A percentile compares a stretch with the other conserved stretches of the same genome.
Evolutionary conservation across 2,329 filamentous ascomycete genomes (phyloP).

Genomic region (Talaromyces pinophilus): DNA sequence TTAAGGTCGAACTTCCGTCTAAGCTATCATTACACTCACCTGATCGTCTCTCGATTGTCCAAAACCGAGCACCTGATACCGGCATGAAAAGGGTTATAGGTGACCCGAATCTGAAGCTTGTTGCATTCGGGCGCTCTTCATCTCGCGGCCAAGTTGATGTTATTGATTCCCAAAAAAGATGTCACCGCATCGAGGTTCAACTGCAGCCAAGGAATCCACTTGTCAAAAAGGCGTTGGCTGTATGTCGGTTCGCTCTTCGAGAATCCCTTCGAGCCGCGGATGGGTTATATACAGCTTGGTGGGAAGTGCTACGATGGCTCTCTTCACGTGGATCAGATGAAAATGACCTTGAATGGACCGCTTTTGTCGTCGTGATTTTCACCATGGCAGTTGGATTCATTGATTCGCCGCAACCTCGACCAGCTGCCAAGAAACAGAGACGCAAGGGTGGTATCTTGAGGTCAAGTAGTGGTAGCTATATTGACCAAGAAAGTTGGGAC

Average conservation of each 20-base stretch:
- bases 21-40: constrained; percentile 62
- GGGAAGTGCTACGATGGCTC: constrained; percentile 72
- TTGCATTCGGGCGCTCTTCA: constrained; percentile 60
- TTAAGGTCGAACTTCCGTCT: constrained; percentile 64
- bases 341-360: constrained; percentile 67
- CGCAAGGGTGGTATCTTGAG: constrained; percentile 49
- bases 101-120: constrained; percentile 45
- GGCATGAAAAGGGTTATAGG: constrained; percentile 50
- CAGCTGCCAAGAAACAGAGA: constrained; percentile 39
- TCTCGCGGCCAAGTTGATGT: constrained; percentile 65
- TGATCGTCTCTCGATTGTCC: constrained; percentile 56
- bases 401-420: constrained; percentile 37
- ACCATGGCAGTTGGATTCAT: constrained; percentile 64
- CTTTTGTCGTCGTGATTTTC: constrained; percentile 64
- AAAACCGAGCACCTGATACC: constrained; percentile 56
- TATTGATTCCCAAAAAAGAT: constrained; percentile 60
- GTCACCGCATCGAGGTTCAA: constrained; percentile 68
- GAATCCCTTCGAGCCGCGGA: constrained; percentile 58
- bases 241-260: constrained; percentile 66
- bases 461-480: constrained; percentile 52
- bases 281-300: constrained; percentile 68
- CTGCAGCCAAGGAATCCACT: constrained; percentile 66
- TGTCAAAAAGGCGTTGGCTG: constrained; percentile 61
- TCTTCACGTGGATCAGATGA: constrained; percentile 50
- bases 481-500: constrained; percentile 51